These are phyloP conservation scores for Backusella mclennaniae DNA, from an alignment of 192 early-diverging fungal species.

Conservation along the genomic window DNA sequence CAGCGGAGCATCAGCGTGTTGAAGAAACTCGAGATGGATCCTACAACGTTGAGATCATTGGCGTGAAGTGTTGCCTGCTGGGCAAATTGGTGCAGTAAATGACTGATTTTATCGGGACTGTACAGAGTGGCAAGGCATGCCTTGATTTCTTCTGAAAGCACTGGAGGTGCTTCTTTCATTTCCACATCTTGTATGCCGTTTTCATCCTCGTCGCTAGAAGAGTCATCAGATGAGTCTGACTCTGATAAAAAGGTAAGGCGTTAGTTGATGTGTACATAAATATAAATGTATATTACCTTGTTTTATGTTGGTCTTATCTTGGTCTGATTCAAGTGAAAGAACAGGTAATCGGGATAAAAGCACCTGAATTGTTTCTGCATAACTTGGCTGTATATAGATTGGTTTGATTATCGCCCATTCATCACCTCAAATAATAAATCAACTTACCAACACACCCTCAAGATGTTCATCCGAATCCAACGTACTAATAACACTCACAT, in stretches of 20 bases:
- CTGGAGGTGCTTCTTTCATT: conserved; percentile 14
- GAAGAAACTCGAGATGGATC: conserved; percentile 41
- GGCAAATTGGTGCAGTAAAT: background rate
- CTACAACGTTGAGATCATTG: background rate
- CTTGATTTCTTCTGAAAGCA: conserved; percentile 4
- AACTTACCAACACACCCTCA: conserved; percentile 26
- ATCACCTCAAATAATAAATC: background rate
- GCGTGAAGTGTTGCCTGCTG: background rate
- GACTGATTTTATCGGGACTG: background rate
- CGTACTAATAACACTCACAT: conserved; percentile 36
- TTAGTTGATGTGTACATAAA: too few relatives aligned
- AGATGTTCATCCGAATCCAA: conserved; percentile 21
- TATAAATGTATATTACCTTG: background rate
- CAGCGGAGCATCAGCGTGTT: conserved; percentile 56
- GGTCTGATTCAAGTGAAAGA: background rate
- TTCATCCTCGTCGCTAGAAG: conserved; percentile 39
- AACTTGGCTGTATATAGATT: background rate
- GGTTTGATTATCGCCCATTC: background rate
- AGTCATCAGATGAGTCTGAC: conserved; percentile 35
- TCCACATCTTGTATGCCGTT: conserved; percentile 36
- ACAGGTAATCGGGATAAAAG: conserved; percentile 7
- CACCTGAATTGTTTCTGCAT: background rate
- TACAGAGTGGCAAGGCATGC: conserved; percentile 6
- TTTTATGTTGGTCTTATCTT: background rate
- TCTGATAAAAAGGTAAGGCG: too few relatives aligned